These are phyloP conservation scores for Penicillium sp. DNA, from an alignment of 2,329 filamentous ascomycete species.

Conservation along the genomic window DNA sequence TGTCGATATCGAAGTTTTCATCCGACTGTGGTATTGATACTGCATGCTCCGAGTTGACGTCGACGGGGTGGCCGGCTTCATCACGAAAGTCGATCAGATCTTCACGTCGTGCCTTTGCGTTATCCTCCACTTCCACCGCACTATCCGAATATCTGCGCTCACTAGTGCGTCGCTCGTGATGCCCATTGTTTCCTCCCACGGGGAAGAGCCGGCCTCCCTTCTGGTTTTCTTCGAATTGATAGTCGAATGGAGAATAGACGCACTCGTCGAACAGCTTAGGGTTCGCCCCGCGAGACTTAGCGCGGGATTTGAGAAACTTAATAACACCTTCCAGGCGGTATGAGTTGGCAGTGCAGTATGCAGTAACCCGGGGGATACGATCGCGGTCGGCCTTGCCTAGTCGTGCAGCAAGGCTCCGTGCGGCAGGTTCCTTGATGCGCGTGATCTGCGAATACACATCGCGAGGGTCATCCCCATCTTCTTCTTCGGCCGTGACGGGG, in stretches of 20 bases:
- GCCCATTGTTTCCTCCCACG: slow-evolving; percentile 35
- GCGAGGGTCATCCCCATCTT: slow-evolving; percentile 88
- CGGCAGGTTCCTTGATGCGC: slow-evolving; percentile 94
- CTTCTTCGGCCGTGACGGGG: slow-evolving; percentile 79
- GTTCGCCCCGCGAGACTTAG: slow-evolving; percentile 75
- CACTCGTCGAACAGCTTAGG: slow-evolving; percentile 97
- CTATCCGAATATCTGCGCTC: slow-evolving; percentile 72
- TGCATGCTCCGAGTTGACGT: slow-evolving; percentile 29
- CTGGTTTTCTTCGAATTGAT: slow-evolving; percentile 59
- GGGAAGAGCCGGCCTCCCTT: slow-evolving; percentile 34
- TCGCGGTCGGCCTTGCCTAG: slow-evolving; percentile 92
- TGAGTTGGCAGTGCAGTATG: slow-evolving; percentile 91
- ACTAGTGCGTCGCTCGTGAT: slow-evolving; percentile 42
- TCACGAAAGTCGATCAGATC: slow-evolving; percentile 67
- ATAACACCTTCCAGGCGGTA: slow-evolving; percentile 90
- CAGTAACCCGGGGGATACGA: slow-evolving; percentile 85
- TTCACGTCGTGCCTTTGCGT: slow-evolving; percentile 59
- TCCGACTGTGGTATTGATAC: slow-evolving; percentile 32
- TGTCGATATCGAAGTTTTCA: slow-evolving; percentile 74
- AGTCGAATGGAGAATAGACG: slow-evolving; percentile 92
- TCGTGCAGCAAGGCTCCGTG: slow-evolving; percentile 85
- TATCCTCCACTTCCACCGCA: slow-evolving; percentile 68
- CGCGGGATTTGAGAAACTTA: slow-evolving; percentile 85
- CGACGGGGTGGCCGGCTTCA: slow-evolving; percentile 37
- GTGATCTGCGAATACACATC: slow-evolving; percentile 99